Percentiles rank a stretch among this genome's conserved stretches.
phyloP scores from a whole-genome alignment of 176 grass and related monocot species.

The Eragrostis nindensis region DNA sequence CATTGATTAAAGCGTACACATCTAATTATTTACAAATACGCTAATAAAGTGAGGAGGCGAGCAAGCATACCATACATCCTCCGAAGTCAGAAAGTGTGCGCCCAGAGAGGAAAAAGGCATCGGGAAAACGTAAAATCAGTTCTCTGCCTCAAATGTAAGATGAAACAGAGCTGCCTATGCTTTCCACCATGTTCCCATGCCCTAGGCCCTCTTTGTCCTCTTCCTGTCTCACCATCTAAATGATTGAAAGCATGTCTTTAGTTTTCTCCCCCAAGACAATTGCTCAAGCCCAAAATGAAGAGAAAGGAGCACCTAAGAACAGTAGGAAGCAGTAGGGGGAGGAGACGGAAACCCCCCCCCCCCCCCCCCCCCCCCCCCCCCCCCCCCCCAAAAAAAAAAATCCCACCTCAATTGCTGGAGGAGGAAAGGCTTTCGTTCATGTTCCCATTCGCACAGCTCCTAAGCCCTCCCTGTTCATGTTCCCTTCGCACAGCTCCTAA shows the following conservation, averaged over 20 bases:
- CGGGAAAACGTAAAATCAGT: background rate
- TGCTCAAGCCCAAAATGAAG: conserved; percentile 23
- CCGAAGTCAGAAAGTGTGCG: background rate
- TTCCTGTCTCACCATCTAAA: background rate
- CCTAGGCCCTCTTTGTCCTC: conserved; percentile 19
- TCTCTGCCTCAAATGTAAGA: background rate
- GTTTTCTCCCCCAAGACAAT: background rate
- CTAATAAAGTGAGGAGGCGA: background rate
- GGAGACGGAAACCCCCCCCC: conserved; percentile 19
- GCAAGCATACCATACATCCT: background rate
- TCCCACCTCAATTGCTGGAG: background rate
- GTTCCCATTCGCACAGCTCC: conserved; percentile 24
- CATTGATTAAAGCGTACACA: too few relatives aligned
- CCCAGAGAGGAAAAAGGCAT: background rate
- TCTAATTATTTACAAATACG: too few relatives aligned
- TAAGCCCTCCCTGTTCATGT: conserved; percentile 5
- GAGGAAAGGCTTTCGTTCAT: conserved; percentile 16
- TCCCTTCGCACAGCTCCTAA: conserved; percentile 18
- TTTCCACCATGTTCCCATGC: conserved; percentile 27
- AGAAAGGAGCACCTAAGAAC: conserved; percentile 39
- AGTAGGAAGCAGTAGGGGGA: conserved; percentile 45
- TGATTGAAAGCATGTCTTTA: background rate
- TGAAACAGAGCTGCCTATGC: background rate
- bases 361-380: too few relatives aligned
- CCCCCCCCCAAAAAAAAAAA: background rate